Base-by-base conservation (phyloP, 208 protist species). In the Borovskyia barvae region DNA sequence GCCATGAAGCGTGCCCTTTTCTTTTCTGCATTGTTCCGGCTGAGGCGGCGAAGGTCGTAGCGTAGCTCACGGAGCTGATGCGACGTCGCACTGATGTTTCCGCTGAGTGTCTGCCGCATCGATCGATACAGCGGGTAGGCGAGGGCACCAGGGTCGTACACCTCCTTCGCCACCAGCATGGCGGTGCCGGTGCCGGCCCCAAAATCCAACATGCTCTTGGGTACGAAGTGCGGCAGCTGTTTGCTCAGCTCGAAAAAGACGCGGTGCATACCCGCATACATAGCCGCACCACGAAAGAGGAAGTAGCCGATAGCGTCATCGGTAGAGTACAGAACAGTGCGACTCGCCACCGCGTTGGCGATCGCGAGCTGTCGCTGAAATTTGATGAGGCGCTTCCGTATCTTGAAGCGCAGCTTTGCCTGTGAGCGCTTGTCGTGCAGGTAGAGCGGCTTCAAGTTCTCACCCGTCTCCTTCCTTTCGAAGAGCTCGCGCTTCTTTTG, bases 181-280 rank as follows among this genome's bases (percentile, higher is more conserved):
- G 88, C 73, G 22, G 85, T 90, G 14, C 88, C 88, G 28, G 88
- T 94, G 63, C 88, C 88, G 32, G 85, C 68, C 15, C 88, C 88
- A 49, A 92, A 94, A 75, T 94, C 88, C 8, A 94, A 63, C 82
- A 94, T 89, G 11, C 80, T 90, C 56, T 88, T 90, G 15, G 88
- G 88, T 48, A 91, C 82, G 55, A 94, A 94, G 58, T 90, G 82
- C 40, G 88, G 88, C 41, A 94, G 62, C 66, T 83, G 79, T 67
- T 94, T 94, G 52, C 81, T 87, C 24, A 94, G 66, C 56, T 94
- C 88, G 61, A 92, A 92, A 30, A 90, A 84, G 14, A 92, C 80
- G 43, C 88, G 88, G 62, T 94, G 85, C 80, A 91, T 87, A 39
- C 79, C 88, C 9, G 88, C 79, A 74, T 94, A 94, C 85, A 94